Percentiles rank a stretch among this genome's conserved stretches.
Conservation (phyloP, 306 rosid species). For the Cucurbita maxima region DNA sequence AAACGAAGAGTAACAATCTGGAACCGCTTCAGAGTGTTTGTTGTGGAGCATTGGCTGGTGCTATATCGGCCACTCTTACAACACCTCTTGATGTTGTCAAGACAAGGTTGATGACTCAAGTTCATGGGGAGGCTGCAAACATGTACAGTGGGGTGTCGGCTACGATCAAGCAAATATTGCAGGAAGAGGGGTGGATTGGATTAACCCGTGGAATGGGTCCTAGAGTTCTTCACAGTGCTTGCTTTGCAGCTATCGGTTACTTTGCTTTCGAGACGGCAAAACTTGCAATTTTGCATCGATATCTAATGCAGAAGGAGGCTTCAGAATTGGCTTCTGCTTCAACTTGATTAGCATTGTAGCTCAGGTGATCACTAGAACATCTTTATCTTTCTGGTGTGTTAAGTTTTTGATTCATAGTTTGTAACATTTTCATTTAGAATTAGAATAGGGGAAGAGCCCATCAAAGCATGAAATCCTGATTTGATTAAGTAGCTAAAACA, state of each 20-base stretch:
- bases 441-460: background rate
- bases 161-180: conserved; percentile 46
- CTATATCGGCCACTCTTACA: conserved; percentile 72
- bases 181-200: conserved; percentile 79
- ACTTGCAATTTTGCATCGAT: conserved; percentile 40
- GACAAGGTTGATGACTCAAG: conserved; percentile 89
- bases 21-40: conserved; percentile 74
- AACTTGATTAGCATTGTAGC: conserved; percentile 15
- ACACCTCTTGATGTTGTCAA: conserved; percentile 89
- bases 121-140: conserved; percentile 29
- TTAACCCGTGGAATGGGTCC: conserved; percentile 86
- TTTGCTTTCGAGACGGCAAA: conserved; percentile 94
- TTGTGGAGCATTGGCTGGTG: conserved; percentile 86
- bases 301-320: conserved; percentile 40
- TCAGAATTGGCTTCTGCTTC: conserved; percentile 15
- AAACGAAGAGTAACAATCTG: conserved; percentile 18
- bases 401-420: background rate
- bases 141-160: conserved; percentile 44
- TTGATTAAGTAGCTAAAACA: background rate
- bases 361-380: background rate
- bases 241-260: conserved; percentile 83
- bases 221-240: conserved; percentile 75
- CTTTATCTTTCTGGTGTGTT: background rate
- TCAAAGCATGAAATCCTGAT: background rate
- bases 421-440: background rate